These are phyloP conservation scores for Lentinula sp. DNA, from an alignment of 768 basidiomycete species.

Conservation along the genomic window DNA sequence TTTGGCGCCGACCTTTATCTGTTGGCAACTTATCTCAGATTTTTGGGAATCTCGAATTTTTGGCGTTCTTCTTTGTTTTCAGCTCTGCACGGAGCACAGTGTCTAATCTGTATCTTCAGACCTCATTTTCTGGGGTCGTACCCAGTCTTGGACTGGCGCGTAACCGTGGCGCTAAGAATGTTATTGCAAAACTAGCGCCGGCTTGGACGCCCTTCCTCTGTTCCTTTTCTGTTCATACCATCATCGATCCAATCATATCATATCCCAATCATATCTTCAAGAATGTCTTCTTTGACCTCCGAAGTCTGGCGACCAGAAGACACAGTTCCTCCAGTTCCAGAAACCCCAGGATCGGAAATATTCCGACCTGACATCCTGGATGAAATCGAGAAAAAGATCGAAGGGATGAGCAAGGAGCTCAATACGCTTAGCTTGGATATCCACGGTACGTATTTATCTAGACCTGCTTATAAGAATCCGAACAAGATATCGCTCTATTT, in stretches of 20 bases:
- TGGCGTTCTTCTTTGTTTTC: too few relatives aligned
- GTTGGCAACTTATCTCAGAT: too few relatives aligned
- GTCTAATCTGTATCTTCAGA: too few relatives aligned
- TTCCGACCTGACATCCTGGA: conserved; percentile 55
- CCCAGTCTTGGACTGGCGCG: too few relatives aligned
- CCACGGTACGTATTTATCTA: conserved; percentile 39
- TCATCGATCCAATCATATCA: not conserved
- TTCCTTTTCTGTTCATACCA: not conserved
- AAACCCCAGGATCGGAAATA: conserved; percentile 20
- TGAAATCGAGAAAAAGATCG: conserved; percentile 53
- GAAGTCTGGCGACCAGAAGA: conserved; percentile 37
- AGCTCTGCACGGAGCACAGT: too few relatives aligned
- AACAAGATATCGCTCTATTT: not conserved
- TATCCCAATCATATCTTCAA: not conserved
- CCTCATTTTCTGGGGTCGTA: too few relatives aligned
- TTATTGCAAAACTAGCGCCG: too few relatives aligned
- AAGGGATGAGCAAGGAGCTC: conserved; percentile 47
- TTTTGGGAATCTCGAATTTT: too few relatives aligned
- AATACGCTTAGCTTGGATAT: conserved; percentile 65
- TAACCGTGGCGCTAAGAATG: too few relatives aligned
- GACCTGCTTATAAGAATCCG: not conserved
- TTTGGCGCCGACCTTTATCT: too few relatives aligned
- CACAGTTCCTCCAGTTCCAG: conserved; percentile 16
- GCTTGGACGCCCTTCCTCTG: too few relatives aligned
- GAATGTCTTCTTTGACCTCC: not conserved